Evolutionary conservation across 352 stramenopile genomes (phyloP).

Genomic region (Globisporangium recalcitrans): DNA sequence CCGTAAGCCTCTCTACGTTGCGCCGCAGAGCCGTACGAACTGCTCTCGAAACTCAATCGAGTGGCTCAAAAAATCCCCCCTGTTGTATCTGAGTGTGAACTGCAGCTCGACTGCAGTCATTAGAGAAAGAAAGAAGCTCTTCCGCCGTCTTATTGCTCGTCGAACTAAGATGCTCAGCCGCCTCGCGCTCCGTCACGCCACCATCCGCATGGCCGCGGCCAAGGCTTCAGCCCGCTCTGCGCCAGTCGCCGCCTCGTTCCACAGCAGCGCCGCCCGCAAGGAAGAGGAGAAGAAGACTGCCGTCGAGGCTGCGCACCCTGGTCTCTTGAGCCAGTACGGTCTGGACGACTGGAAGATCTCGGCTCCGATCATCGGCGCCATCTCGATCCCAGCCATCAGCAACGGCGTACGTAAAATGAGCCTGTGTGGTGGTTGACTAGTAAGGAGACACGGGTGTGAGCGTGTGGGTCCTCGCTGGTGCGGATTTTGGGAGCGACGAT

Average conservation of each 20-base stretch:
- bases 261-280: slow-evolving; percentile 52
- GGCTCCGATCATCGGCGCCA: slow-evolving; percentile 58
- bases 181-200: slow-evolving; percentile 63
- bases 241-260: slow-evolving; percentile 33
- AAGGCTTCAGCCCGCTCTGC: slow-evolving; percentile 24
- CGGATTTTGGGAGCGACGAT: background rate
- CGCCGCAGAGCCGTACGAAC: background rate
- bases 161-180: slow-evolving; percentile 55
- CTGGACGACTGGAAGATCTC: slow-evolving; percentile 86
- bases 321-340: slow-evolving; percentile 56
- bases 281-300: slow-evolving; percentile 42
- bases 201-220: slow-evolving; percentile 36
- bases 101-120: background rate
- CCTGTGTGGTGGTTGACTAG: background rate
- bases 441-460: background rate
- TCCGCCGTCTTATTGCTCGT: slow-evolving; percentile 4
- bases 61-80: slow-evolving; percentile 16
- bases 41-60: background rate
- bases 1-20: background rate
- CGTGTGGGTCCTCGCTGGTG: background rate
- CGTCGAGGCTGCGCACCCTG: slow-evolving; percentile 36
- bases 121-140: slow-evolving; percentile 18
- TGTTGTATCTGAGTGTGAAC: background rate
- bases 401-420: slow-evolving; percentile 55
- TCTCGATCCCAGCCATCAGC: slow-evolving; percentile 70